These are phyloP conservation scores for Acorus gramineus DNA, from an alignment of 106 monocot genomes.

Conservation along the genomic window DNA sequence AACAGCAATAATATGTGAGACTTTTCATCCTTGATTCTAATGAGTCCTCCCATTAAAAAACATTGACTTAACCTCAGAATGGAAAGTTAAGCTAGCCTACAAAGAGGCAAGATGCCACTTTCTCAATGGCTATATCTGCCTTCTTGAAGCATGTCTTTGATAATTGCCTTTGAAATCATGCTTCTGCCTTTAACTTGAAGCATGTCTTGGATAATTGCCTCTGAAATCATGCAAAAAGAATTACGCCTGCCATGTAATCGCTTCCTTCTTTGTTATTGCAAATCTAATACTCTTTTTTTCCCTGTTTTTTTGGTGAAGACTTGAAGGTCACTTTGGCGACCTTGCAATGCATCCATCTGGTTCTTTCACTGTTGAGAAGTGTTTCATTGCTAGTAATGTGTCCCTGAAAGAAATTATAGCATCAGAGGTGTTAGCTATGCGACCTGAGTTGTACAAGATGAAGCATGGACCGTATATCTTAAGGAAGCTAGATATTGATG, in stretches of 20 bases:
- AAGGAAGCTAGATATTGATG: conserved; percentile 79
- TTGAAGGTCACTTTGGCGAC: conserved; percentile 66
- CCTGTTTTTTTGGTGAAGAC: conserved; percentile 24
- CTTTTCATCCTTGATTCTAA: no score
- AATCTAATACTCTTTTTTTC: neutral
- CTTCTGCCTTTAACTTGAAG: no score
- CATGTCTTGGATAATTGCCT: no score
- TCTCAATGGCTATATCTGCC: no score
- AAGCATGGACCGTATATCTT: conserved; percentile 75
- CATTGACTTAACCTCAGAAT: no score
- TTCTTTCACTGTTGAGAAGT: conserved; percentile 92
- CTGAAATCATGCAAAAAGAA: no score
- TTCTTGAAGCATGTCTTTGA: no score
- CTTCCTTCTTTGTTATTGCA: neutral
- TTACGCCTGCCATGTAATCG: neutral
- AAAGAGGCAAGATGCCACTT: no score
- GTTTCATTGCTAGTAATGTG: conserved; percentile 64
- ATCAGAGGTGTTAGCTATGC: conserved; percentile 50
- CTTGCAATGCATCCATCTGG: conserved; percentile 64
- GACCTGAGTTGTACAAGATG: conserved; percentile 61
- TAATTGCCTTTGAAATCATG: no score
- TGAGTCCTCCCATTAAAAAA: no score
- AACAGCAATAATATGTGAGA: no score
- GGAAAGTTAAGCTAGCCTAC: no score
- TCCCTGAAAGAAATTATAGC: conserved; percentile 65